Conservation (phyloP, 108 stramenopile species). For the Fistulifera solaris region DNA sequence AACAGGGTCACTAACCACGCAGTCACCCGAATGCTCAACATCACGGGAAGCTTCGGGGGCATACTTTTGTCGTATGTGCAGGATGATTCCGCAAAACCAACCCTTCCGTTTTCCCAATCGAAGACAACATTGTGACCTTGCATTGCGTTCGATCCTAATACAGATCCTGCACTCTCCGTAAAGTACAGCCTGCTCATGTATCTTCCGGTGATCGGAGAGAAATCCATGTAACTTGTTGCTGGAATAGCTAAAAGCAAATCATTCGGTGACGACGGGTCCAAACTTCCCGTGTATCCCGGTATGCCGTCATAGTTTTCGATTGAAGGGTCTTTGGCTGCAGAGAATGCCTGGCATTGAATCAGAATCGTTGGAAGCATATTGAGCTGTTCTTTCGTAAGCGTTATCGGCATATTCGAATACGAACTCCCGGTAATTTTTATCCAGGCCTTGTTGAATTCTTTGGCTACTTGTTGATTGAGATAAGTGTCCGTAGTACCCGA, state of each 20-base stretch:
- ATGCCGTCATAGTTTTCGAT: conserved; percentile 25
- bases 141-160: conserved; percentile 94
- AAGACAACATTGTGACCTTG: conserved; percentile 92
- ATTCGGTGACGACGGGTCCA: conserved; percentile 43
- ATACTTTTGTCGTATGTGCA: conserved; percentile 49
- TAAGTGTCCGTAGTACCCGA: conserved; percentile 90
- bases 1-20: conserved; percentile 5
- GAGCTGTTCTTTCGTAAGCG: conserved; percentile 42
- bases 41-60: conserved; percentile 7
- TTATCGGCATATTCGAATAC: conserved; percentile 53
- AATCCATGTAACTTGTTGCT: conserved; percentile 74
- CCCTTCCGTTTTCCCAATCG: conserved; percentile 74
- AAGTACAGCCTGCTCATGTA: conserved; percentile 47
- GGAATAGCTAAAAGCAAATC: conserved; percentile 78
- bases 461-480: conserved; percentile 40
- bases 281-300: conserved; percentile 51
- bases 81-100: conserved; percentile 89
- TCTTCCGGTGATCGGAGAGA: conserved; percentile 30
- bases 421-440: conserved; percentile 50
- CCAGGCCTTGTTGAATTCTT: conserved; percentile 66
- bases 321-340: conserved; percentile 1
- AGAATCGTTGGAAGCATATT: conserved; percentile 60
- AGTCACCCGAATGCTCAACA: conserved; percentile 10
- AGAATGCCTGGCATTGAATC: conserved; percentile 40
- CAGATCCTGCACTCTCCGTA: conserved; percentile 67